Percentiles rank a stretch among this genome's conserved stretches.
These are phyloP conservation scores for Phialophora verrucosa DNA, from an alignment of 2,329 filamentous ascomycete species.

Conservation along the genomic window DNA sequence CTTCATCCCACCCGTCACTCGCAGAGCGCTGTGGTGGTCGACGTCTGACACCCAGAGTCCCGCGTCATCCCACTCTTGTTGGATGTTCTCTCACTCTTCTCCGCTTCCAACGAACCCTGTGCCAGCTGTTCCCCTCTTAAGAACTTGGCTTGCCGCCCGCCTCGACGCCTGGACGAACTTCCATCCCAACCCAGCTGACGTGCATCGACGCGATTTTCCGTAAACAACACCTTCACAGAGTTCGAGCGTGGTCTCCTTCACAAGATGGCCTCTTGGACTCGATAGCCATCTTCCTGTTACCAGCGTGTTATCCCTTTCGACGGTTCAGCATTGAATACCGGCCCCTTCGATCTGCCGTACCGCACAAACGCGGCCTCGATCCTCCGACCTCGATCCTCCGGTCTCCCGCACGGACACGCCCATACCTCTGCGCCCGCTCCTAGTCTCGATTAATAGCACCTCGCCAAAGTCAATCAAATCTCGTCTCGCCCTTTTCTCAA, in stretches of 20 bases:
- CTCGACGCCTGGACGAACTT: neutral
- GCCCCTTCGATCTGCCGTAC: conserved; percentile 19
- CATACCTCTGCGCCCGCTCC: conserved; percentile 26
- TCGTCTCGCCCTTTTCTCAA: conserved; percentile 29
- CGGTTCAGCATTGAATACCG: conserved; percentile 26
- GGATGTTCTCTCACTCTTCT: neutral
- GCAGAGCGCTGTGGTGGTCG: neutral
- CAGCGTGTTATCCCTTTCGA: conserved; percentile 24
- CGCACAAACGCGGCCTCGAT: conserved; percentile 26
- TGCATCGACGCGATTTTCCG: conserved; percentile 10
- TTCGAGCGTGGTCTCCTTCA: conserved; percentile 1
- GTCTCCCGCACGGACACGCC: conserved; percentile 35
- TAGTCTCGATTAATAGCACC: conserved; percentile 11
- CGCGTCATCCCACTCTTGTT: conserved; percentile 2
- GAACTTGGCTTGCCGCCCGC: conserved; percentile 10
- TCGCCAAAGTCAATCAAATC: conserved; percentile 31
- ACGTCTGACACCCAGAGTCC: neutral
- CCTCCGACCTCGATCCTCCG: conserved; percentile 25
- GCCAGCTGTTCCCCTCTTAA: conserved; percentile 13
- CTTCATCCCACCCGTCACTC: neutral
- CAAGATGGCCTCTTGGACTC: conserved; percentile 15
- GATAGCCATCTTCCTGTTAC: conserved; percentile 8
- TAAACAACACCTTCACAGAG: conserved; percentile 19
- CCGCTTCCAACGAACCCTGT: conserved; percentile 1
- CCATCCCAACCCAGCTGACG: conserved; percentile 11